A percentile compares a stretch with the other conserved stretches of the same genome.
Evolutionary conservation across 345 rosid genomes (phyloP).

Genomic region (Rhodamnia argentea): DNA sequence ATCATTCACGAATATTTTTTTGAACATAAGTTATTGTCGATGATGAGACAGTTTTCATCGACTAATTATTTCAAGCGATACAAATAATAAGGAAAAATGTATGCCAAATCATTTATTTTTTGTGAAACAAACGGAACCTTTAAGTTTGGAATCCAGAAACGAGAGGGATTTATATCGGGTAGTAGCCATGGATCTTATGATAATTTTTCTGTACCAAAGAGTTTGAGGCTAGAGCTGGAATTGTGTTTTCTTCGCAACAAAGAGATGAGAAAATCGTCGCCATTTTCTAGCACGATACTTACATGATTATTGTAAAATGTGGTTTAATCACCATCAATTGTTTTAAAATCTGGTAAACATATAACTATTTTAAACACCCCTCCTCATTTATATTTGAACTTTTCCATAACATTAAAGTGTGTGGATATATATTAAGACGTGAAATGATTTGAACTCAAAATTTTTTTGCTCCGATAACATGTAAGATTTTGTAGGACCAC

Average conservation of each 20-base stretch:
- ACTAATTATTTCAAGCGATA: fast-evolving
- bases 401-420: too few relatives aligned
- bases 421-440: too few relatives aligned
- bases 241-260: background rate
- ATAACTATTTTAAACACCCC: too few relatives aligned
- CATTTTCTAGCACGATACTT: background rate
- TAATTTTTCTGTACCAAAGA: background rate
- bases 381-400: too few relatives aligned
- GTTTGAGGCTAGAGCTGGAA: background rate
- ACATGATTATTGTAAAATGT: background rate
- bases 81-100: fast-evolving
- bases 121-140: background rate
- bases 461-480: too few relatives aligned
- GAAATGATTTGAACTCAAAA: too few relatives aligned
- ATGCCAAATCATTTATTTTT: background rate
- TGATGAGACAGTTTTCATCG: fast-evolving
- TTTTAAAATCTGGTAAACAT: background rate
- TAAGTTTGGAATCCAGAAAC: background rate
- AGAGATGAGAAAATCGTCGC: background rate
- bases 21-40: too few relatives aligned
- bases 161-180: background rate
- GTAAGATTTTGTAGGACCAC: too few relatives aligned
- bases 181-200: background rate
- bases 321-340: background rate
- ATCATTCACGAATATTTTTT: fast-evolving